Evolutionary conservation across 176 grass and related monocot species (phyloP), one percentile per base, ranked within the genome.

Genomic region (Raddia distichophylla): DNA sequence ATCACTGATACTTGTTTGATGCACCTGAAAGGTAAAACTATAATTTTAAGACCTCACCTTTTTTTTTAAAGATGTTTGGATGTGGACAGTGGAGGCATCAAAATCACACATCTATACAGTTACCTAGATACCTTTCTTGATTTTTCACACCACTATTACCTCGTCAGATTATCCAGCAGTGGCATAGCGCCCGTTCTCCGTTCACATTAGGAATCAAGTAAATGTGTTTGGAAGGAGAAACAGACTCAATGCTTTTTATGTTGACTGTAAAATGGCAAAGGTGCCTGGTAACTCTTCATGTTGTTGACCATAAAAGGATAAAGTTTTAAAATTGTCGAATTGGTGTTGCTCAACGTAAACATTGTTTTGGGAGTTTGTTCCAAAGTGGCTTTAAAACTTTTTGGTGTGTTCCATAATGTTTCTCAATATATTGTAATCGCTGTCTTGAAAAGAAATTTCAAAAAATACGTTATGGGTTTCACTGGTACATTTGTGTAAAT

Each of bases 1-100:
- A 93, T 98, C 60, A 93, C 88, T 46, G 88, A 98, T 86, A 79
- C 88, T 66, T 95, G 92, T 84, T 88, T 98, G 82, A 73, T 90
- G 82, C 86, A 98, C 76, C 78, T 94, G 16, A 90, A 89, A 89
- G 89, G 89, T 94, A 71, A 71, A 34, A 22, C 3, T 83, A 56
- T 49, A 27, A 9, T 71, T 83, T 44, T 35, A 43, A 37, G 13
- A 15, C 13, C 79, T 33, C 70, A 12, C n/a, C 0, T 7, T 73
- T 48, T 74, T 74, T 48, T 27, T 27, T 0, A 58, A 59, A 63
- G 7, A 40, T 40, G 37, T 44, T 64, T 64, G 59, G 27, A 72
- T 71, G 42, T 37, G 52, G 48, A 47, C 8, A 57, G 18, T 84
- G 11, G 59, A 63, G 66, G 18, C 64, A 44, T 76, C 1, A 1